These are phyloP conservation scores for Yamadazyma olivae DNA, from an alignment of 805 yeast genomes.

Conservation along the genomic window DNA sequence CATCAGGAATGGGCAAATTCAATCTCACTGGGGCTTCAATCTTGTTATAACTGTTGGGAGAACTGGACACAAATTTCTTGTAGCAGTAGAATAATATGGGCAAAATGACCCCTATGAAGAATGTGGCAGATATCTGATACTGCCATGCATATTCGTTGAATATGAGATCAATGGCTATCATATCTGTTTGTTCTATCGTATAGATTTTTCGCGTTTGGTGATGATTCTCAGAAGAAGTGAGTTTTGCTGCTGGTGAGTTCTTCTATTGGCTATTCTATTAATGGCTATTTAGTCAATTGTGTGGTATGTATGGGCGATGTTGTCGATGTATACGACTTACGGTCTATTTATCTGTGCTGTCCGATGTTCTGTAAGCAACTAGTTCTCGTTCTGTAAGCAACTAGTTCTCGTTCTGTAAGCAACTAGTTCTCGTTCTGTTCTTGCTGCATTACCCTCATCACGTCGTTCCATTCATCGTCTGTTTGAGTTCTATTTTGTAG, in stretches of 20 bases:
- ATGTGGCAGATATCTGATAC: constrained; percentile 43
- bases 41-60: constrained; percentile 39
- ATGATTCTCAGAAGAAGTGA: no score
- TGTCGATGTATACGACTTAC: no score
- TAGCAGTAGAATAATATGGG: constrained; percentile 35
- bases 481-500: constrained; percentile 32
- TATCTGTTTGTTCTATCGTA: constrained; percentile 11
- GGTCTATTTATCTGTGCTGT: no score
- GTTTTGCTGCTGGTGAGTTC: no score
- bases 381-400: no score
- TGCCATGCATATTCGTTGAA: constrained; percentile 42
- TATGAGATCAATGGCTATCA: constrained; percentile 43
- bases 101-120: constrained; percentile 36
- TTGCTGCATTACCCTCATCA: constrained; percentile 21
- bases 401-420: no score
- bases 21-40: constrained; percentile 47
- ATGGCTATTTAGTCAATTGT: no score
- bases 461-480: constrained; percentile 22
- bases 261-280: no score
- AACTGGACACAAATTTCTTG: constrained; percentile 32
- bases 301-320: no score
- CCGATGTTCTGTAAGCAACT: no score
- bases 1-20: constrained; percentile 62
- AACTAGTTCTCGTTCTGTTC: no score
- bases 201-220: no score